Evolutionary conservation across 345 rosid genomes (phyloP).

Genomic region (Syzygium aromaticum): DNA sequence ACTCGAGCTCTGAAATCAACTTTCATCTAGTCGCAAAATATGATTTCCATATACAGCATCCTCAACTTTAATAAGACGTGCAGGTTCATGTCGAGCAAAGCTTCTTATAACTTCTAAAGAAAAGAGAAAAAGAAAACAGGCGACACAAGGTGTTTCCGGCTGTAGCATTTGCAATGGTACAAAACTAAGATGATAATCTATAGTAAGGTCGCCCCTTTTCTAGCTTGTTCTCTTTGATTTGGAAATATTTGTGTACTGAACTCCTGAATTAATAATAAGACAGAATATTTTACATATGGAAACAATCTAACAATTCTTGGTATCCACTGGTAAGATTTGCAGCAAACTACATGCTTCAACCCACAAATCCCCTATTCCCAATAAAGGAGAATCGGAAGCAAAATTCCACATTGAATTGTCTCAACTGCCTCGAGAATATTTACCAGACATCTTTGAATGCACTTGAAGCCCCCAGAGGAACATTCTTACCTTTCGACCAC

Average conservation of each 20-base stretch:
- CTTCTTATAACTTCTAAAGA: not conserved
- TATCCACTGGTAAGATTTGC: not conserved
- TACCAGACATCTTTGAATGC: not conserved
- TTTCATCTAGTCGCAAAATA: not conserved
- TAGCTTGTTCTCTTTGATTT: not conserved
- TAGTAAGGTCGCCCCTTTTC: not conserved
- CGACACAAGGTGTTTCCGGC: not conserved
- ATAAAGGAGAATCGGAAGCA: not conserved
- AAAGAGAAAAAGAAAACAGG: not conserved
- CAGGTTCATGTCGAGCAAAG: not conserved
- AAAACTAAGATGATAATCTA: not conserved
- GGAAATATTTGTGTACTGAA: not conserved
- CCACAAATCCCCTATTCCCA: not conserved
- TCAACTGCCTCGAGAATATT: not conserved
- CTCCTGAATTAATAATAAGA: not conserved
- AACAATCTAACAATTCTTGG: not conserved
- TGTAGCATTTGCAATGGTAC: not conserved
- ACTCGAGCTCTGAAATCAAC: not conserved
- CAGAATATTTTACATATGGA: not conserved
- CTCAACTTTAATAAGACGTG: not conserved
- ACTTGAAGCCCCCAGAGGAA: not conserved
- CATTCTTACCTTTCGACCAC: conserved; percentile 2
- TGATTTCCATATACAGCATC: not conserved
- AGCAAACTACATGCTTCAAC: not conserved
- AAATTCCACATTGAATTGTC: not conserved